Evolutionary conservation across 805 yeast species (phyloP).

Genomic region (Torulaspora maleeae): DNA sequence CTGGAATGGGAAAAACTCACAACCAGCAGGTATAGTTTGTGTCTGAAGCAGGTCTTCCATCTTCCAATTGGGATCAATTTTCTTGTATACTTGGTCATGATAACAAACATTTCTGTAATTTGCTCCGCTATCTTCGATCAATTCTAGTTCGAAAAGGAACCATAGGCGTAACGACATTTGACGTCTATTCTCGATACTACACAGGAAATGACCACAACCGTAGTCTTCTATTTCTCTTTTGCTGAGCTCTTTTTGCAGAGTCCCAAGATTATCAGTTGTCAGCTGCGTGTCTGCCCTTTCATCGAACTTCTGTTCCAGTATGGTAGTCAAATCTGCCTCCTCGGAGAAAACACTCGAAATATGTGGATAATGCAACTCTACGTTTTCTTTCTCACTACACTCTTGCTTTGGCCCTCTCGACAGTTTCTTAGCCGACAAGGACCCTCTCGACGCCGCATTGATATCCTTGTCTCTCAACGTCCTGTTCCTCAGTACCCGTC

Average conservation of each 20-base stretch:
- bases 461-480: constrained; percentile 1
- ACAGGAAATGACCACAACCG: constrained; percentile 22
- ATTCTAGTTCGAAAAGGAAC: constrained; percentile 35
- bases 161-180: constrained; percentile 20
- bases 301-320: constrained; percentile 8
- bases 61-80: constrained; percentile 23
- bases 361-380: background rate
- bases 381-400: background rate
- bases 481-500: background rate
- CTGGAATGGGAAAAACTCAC: constrained; percentile 12
- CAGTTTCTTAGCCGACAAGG: background rate
- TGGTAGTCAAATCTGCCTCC: constrained; percentile 2
- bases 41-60: constrained; percentile 2
- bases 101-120: constrained; percentile 33
- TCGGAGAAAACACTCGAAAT: background rate
- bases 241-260: constrained; percentile 22
- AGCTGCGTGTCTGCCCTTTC: constrained; percentile 6
- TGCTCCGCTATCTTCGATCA: constrained; percentile 20
- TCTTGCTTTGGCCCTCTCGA: background rate
- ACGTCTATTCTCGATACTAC: constrained; percentile 16
- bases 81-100: constrained; percentile 23
- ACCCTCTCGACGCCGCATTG: background rate
- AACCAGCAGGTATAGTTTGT: constrained; percentile 7
- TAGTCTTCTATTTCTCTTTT: constrained; percentile 13
- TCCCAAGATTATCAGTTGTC: constrained; percentile 18